Percentiles rank a stretch among this genome's conserved stretches.
These are phyloP conservation scores for Clonostachys chloroleuca DNA, from an alignment of 2,329 filamentous ascomycete genomes.

Conservation along the genomic window DNA sequence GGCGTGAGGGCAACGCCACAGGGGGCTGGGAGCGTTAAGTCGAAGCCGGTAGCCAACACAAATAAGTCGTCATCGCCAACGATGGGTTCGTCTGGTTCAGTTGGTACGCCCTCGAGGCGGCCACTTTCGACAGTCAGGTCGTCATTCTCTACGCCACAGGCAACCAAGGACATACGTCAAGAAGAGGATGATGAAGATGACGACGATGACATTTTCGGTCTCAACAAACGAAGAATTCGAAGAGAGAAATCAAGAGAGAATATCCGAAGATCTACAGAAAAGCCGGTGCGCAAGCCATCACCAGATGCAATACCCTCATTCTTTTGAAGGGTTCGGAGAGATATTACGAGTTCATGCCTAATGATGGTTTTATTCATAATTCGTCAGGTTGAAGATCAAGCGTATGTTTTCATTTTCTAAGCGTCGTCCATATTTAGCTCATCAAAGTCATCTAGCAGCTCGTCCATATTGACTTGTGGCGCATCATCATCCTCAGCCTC, in stretches of 20 bases:
- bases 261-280: slow-evolving; percentile 8
- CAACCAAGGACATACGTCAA: not conserved
- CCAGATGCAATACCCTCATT: slow-evolving; percentile 30
- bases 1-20: too few species aligned
- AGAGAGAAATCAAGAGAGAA: slow-evolving; percentile 22
- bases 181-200: slow-evolving; percentile 10
- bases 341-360: not conserved
- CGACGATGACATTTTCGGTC: slow-evolving; percentile 26
- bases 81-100: too few species aligned
- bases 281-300: slow-evolving; percentile 8
- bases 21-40: too few species aligned
- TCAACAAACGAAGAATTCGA: slow-evolving; percentile 18
- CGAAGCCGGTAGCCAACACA: too few species aligned
- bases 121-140: too few species aligned
- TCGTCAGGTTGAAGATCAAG: slow-evolving; percentile 2
- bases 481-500: slow-evolving; percentile 60
- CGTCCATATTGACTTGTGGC: slow-evolving; percentile 72
- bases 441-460: slow-evolving; percentile 88
- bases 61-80: too few species aligned
- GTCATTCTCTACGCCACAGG: not conserved
- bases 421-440: slow-evolving; percentile 70
- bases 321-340: slow-evolving; percentile 11
- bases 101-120: too few species aligned
- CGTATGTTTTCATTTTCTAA: slow-evolving; percentile 3
- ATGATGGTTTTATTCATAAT: not conserved